Percentiles rank a stretch among this genome's conserved stretches.
These are phyloP conservation scores for Strobilomyces echinocephalus DNA, from an alignment of 768 basidiomycete genomes.

Conservation along the genomic window DNA sequence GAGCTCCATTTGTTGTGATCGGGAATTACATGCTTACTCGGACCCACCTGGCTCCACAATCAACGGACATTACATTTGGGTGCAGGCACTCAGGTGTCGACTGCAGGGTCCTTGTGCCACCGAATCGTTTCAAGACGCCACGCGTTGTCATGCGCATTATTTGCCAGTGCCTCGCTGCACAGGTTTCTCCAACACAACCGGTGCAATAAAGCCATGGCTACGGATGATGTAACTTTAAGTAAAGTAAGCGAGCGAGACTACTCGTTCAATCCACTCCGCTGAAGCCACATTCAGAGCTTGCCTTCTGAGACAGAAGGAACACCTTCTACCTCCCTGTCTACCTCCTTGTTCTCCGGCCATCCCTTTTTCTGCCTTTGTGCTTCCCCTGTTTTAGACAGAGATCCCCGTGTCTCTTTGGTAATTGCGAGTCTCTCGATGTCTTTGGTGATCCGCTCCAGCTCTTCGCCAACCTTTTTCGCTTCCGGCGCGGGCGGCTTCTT, in stretches of 20 bases:
- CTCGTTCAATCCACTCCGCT: neutral
- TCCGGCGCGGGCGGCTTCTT: constrained; percentile 3
- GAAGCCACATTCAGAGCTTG: neutral
- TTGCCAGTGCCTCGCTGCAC: neutral
- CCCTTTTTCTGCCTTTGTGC: neutral
- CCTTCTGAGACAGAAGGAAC: constrained; percentile 2
- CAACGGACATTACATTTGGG: constrained; percentile 10
- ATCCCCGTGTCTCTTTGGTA: constrained; percentile 4
- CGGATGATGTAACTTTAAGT: too few relatives aligned
- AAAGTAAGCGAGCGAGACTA: neutral
- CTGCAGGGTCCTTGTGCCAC: neutral
- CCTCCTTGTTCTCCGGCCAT: neutral
- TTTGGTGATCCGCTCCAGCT: constrained; percentile 25
- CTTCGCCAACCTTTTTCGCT: constrained; percentile 12
- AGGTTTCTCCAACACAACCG: too few relatives aligned
- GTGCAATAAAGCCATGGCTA: too few relatives aligned
- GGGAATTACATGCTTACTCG: neutral
- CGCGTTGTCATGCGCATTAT: neutral
- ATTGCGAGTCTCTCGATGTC: constrained; percentile 21
- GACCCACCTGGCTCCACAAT: neutral
- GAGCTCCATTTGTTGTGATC: too few relatives aligned
- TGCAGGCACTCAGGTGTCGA: too few relatives aligned
- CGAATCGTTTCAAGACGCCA: neutral
- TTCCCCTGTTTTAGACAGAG: neutral
- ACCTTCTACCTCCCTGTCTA: neutral